Evolutionary conservation across 768 basidiomycete genomes (phyloP).

Genomic region (Xerocomus spinulosus): DNA sequence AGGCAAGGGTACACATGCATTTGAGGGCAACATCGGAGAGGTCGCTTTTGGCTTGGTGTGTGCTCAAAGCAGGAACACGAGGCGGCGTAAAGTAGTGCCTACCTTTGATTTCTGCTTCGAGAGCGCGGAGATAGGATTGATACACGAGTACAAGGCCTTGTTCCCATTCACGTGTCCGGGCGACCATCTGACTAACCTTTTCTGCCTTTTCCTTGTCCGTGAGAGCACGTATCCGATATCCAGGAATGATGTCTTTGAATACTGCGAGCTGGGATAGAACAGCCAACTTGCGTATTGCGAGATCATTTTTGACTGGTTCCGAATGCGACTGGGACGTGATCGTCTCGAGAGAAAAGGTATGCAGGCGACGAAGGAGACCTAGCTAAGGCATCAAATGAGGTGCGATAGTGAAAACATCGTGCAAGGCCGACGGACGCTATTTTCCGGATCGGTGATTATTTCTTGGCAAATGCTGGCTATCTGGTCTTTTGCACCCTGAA

Average conservation of each 20-base stretch:
- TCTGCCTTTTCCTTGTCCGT: slow-evolving; percentile 89
- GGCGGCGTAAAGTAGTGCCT: slow-evolving; percentile 14
- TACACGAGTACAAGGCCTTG: slow-evolving; percentile 88
- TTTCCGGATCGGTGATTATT: slow-evolving; percentile 91
- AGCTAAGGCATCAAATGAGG: slow-evolving; percentile 47
- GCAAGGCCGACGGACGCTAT: slow-evolving; percentile 57
- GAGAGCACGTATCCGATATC: slow-evolving; percentile 88
- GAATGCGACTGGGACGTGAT: slow-evolving; percentile 66
- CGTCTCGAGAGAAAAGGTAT: slow-evolving; percentile 79
- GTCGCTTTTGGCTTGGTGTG: slow-evolving; percentile 52
- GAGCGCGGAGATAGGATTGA: slow-evolving; percentile 78
- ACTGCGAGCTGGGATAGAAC: slow-evolving; percentile 88
- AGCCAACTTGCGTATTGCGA: slow-evolving; percentile 80
- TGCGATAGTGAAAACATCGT: slow-evolving; percentile 1
- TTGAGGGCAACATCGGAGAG: slow-evolving; percentile 67
- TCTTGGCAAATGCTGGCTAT: slow-evolving; percentile 93
- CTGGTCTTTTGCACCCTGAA: slow-evolving; percentile 87
- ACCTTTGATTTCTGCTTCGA: slow-evolving; percentile 87
- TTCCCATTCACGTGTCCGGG: slow-evolving; percentile 89
- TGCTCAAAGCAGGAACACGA: slow-evolving; percentile 16
- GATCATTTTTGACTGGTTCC: slow-evolving; percentile 73
- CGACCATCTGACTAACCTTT: slow-evolving; percentile 92
- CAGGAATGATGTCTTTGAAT: slow-evolving; percentile 94
- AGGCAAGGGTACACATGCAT: slow-evolving; percentile 83
- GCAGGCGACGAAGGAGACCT: slow-evolving; percentile 81